These are phyloP conservation scores for Ophiocordyceps camponoti-rufipedis DNA, from an alignment of 2,329 filamentous ascomycete species.

Conservation along the genomic window DNA sequence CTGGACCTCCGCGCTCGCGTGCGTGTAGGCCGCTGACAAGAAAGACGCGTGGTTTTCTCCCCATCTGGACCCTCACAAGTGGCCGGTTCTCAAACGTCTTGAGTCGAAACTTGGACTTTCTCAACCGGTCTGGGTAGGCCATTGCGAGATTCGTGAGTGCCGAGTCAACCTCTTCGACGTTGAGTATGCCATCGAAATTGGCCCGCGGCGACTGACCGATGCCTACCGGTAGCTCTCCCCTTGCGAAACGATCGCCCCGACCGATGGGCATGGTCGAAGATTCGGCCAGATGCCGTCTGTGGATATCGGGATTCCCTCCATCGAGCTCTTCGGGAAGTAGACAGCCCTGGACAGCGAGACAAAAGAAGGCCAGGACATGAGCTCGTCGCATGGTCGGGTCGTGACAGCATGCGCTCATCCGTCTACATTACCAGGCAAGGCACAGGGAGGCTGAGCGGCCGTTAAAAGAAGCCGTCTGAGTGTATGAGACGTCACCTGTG, in stretches of 20 bases:
- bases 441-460: background rate
- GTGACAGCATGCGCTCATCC: background rate
- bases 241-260: background rate
- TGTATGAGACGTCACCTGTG: background rate
- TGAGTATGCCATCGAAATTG: background rate
- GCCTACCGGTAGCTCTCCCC: background rate
- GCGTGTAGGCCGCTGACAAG: constrained; percentile 28
- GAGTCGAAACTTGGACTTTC: background rate
- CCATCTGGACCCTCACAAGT: background rate
- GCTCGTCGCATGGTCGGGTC: background rate
- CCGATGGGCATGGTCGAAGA: background rate
- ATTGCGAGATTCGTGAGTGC: background rate
- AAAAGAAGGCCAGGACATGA: background rate
- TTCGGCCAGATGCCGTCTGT: background rate
- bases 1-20: constrained; percentile 37
- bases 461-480: background rate
- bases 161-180: background rate
- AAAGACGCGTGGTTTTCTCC: background rate
- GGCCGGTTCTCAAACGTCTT: background rate
- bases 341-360: background rate
- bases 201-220: background rate
- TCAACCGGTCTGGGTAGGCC: background rate
- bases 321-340: background rate
- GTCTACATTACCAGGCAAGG: background rate
- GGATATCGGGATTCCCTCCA: background rate